Conservation (phyloP, 768 basidiomycete species). For the Amanita rubescens region DNA sequence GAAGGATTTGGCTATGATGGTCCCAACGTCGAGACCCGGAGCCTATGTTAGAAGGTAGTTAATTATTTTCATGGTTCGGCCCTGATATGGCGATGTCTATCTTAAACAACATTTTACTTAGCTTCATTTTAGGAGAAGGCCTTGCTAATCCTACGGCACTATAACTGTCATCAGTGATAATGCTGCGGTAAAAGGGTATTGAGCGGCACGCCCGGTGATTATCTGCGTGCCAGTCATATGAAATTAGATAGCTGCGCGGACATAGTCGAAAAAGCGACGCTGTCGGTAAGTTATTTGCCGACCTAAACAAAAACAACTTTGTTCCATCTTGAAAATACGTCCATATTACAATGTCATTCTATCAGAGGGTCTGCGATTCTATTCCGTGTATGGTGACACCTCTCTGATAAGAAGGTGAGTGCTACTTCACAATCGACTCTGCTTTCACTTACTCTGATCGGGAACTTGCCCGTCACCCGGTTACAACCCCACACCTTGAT, state of each 20-base stretch:
- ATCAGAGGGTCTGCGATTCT: conserved; percentile 22
- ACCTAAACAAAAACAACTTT: neutral
- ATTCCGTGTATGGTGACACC: conserved; percentile 26
- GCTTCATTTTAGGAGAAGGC: conserved; percentile 56
- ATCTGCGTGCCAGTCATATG: conserved; percentile 69
- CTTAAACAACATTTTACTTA: neutral
- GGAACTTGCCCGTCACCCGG: conserved; percentile 33
- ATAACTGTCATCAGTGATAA: conserved; percentile 92
- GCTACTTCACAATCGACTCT: neutral
- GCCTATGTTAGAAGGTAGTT: too few relatives aligned
- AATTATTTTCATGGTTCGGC: conserved; percentile 99
- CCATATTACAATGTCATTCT: too few relatives aligned
- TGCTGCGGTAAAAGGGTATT: conserved; percentile 67
- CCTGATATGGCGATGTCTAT: conserved; percentile 43
- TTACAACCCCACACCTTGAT: conserved; percentile 53
- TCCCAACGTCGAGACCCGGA: too few relatives aligned
- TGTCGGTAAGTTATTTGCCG: conserved; percentile 53
- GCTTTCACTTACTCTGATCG: conserved; percentile 27
- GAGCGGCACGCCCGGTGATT: conserved; percentile 8
- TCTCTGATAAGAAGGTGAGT: conserved; percentile 15
- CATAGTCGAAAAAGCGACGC: conserved; percentile 87
- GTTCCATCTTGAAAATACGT: too few relatives aligned
- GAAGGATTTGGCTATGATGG: neutral
- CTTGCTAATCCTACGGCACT: conserved; percentile 99
- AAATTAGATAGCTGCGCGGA: conserved; percentile 75